Conservation (phyloP, 805 yeast genomes). For the Candida sakaeoensis region DNA sequence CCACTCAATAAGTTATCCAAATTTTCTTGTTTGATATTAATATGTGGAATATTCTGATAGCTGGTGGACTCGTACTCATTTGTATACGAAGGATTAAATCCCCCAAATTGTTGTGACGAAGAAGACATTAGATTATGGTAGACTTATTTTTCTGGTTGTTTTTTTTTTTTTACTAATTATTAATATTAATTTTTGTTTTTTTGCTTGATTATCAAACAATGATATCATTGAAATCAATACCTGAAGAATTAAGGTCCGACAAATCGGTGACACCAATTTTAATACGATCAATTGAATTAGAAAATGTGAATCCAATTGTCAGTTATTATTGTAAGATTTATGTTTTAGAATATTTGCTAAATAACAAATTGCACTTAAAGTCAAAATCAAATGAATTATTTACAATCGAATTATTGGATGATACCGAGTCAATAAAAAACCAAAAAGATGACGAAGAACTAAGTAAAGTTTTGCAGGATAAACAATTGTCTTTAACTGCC, state of each 20-base stretch:
- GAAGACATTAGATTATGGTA: no score
- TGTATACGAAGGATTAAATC: constrained; percentile 2
- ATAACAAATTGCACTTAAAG: constrained; percentile 52
- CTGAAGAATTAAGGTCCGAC: constrained; percentile 22
- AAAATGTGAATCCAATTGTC: constrained; percentile 56
- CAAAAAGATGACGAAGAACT: constrained; percentile 37
- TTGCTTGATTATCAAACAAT: constrained; percentile 5
- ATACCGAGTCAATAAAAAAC: constrained; percentile 59
- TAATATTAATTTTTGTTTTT: background rate
- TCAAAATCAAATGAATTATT: constrained; percentile 54
- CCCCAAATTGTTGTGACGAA: constrained; percentile 4
- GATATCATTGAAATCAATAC: constrained; percentile 16
- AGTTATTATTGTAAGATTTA: constrained; percentile 67
- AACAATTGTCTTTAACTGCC: constrained; percentile 39
- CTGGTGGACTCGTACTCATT: constrained; percentile 3
- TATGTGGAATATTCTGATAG: constrained; percentile 22
- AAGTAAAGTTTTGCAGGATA: constrained; percentile 53
- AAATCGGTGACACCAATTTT: constrained; percentile 45
- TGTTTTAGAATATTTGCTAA: constrained; percentile 70
- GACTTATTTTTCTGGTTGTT: no score
- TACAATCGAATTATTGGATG: constrained; percentile 63
- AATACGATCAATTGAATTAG: constrained; percentile 56
- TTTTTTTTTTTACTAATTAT: background rate
- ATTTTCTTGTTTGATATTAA: constrained; percentile 25
- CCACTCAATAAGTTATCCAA: constrained; percentile 24